Base-by-base conservation (phyloP, 176 grass and related monocot species). In the Carex myosuroides region DNA sequence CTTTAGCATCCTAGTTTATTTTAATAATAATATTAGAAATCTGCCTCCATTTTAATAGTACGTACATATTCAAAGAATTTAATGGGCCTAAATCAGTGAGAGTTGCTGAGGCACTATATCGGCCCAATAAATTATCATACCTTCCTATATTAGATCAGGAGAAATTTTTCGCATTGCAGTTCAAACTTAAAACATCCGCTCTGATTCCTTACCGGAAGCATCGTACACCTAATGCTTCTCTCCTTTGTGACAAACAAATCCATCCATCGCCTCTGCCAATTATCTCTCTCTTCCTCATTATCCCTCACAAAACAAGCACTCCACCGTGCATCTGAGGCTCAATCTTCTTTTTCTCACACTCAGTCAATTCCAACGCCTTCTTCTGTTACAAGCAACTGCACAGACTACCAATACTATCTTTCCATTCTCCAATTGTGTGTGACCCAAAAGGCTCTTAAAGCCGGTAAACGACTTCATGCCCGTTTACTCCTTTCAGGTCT, bases 391-490 rank as follows among this genome's bases (percentile, higher is more conserved):
- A 70, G 17, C 6, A 70, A 44, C 17, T 44, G 2, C 37, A 70
- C 67, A 70, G 14, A 44, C 53, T 88, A 86, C 85, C 63, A 80
- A 78, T 20, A 83, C 21, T 93, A 91, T 62, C 8, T 55, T 55
- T 57, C 81, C 8, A 60, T 89, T 73, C 91, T 91, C 83, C 85
- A 85, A 37, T 83, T 88, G n/a, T 85, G 83, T 68, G 84, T 91
- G 59, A 58, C 78, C 17, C 44, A 69, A 30, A 86, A 84, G 58
- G 89, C 87, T 12, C 7, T 91, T 30, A 52, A 80, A 5, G 50
- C 64, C 50, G 91, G 87, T 13, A 89, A 85, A 86, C 64, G 86
- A 73, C 85, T 96, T 37, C 94, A 96, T 59, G 89, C 91, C 0
- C 88, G 91, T 73, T 81, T 96, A 66, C 18, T 93, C 24, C 76